Conservation (phyloP, 148 eudicot genomes). For the Rhododendron mucronatum region DNA sequence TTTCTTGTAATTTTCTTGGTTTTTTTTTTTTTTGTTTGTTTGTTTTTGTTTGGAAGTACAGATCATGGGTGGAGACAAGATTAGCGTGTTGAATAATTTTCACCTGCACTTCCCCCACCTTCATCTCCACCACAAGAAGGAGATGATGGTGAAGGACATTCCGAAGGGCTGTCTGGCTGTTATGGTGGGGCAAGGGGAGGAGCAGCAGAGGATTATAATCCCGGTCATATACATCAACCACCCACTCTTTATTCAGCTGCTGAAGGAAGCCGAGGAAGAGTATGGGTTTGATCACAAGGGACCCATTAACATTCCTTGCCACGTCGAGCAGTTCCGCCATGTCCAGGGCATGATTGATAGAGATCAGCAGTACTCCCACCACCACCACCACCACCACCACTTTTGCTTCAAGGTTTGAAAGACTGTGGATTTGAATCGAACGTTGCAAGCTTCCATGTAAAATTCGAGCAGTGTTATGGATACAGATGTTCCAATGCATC, state of each 20-base stretch:
- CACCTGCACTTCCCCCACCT: slow-evolving; percentile 39
- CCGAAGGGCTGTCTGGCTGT: slow-evolving; percentile 78
- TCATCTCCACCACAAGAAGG: slow-evolving; percentile 27
- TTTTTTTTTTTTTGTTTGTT: not conserved
- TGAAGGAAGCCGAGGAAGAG: slow-evolving; percentile 86
- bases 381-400: slow-evolving; percentile 40
- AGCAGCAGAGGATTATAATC: slow-evolving; percentile 61
- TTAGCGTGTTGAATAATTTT: slow-evolving; percentile 29
- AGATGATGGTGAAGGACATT: slow-evolving; percentile 33
- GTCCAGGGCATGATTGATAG: slow-evolving; percentile 60
- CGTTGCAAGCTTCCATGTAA: not conserved
- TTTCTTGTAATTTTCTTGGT: not conserved
- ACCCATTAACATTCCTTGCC: slow-evolving; percentile 83
- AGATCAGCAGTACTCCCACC: slow-evolving; percentile 27
- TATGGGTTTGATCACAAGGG: slow-evolving; percentile 82
- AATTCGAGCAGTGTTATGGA: not conserved
- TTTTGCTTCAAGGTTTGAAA: slow-evolving; percentile 79
- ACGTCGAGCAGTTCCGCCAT: slow-evolving; percentile 62
- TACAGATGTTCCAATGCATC: not conserved
- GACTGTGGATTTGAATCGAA: not conserved
- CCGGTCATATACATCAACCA: slow-evolving; percentile 78
- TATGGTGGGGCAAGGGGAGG: slow-evolving; percentile 68
- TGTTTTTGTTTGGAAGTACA: not conserved
- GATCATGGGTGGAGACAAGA: slow-evolving; percentile 41
- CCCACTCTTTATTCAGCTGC: slow-evolving; percentile 58